Evolutionary conservation across 78 protist genomes (phyloP), one percentile per base, ranked within the genome.

Genomic region (Protostelium mycophagum): DNA sequence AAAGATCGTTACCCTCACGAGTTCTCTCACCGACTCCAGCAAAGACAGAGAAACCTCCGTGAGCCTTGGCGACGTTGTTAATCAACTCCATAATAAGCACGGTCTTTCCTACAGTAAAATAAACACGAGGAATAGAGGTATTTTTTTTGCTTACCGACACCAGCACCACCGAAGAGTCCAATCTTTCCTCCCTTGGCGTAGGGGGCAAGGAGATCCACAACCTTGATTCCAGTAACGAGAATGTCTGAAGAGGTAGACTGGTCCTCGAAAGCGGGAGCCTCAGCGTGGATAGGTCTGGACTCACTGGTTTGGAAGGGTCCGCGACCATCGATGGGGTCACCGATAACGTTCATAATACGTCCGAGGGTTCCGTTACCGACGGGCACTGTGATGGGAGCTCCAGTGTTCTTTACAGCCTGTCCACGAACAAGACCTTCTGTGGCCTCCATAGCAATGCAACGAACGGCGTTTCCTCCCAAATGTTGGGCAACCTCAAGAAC

Each of bases 1-100:
- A 99, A 88, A 99, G 92, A 91, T 99, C 99, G 97, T 97, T 98
- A 87, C 99, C 99, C 92, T 99, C 99, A 36, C 99, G 98, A 38
- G 99, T 98, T 90, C 99, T 97, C 97, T 99, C 99, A 83, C 99
- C 99, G 73, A 99, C 99, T 92, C 99, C 99, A 86, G 97, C 98
- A 95, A 99, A 99, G 87, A 99, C 99, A 35, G 99, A 98, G 98
- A 91, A 99, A 87, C 99, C 99, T 89, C 99, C 98, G 96, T 98
- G 99, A 29, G 95, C 96, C 92, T 96, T 97, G 95, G 99, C 99
- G 86, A 99, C 94, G 96, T 98, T 98, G 98, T 98, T 98, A 93
- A 99, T 99, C 38, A 99, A 97, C 97, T 99, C 99, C 99, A 97
- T 98, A 88, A 98, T 99, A 83, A 93, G 87, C 36, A 93, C 92